A percentile compares a stretch with the other conserved stretches of the same genome.
Evolutionary conservation across 179 eudicot species (phyloP).

Genomic region (Silene noctiflora): DNA sequence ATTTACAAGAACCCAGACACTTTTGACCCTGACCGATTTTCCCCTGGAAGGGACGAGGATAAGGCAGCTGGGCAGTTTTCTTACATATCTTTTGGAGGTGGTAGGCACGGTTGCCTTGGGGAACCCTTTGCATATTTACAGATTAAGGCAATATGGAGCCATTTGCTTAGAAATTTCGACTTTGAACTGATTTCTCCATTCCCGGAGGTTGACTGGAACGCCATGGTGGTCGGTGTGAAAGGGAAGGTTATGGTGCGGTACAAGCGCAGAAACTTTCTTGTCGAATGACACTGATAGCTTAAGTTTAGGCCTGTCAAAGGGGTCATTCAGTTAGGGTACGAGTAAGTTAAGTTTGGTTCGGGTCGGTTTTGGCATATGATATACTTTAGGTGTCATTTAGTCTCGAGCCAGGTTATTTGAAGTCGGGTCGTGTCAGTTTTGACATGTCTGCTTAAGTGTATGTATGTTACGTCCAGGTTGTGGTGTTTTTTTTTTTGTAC

Average conservation of each 20-base stretch:
- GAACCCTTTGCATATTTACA: constrained; percentile 94
- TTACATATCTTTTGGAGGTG: constrained; percentile 81
- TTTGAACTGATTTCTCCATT: constrained; percentile 86
- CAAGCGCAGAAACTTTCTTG: constrained; percentile 65
- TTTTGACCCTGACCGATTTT: constrained; percentile 77
- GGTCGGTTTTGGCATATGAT: too few relatives aligned
- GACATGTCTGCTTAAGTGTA: not conserved
- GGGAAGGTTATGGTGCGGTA: constrained; percentile 89
- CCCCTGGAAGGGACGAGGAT: constrained; percentile 82
- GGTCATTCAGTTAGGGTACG: too few relatives aligned
- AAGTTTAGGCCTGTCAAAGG: too few relatives aligned
- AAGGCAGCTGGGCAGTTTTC: constrained; percentile 85
- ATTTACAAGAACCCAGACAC: constrained; percentile 64
- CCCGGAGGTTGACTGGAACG: constrained; percentile 94
- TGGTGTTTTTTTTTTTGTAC: not conserved
- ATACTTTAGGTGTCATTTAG: too few relatives aligned
- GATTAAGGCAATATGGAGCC: constrained; percentile 93
- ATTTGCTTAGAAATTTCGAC: constrained; percentile 78
- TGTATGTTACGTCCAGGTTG: not conserved
- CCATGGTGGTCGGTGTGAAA: constrained; percentile 96
- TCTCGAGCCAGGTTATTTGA: too few relatives aligned
- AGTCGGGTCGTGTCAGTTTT: not conserved
- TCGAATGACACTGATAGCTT: constrained; percentile 25
- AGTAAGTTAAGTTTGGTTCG: too few relatives aligned
- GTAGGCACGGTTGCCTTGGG: constrained; percentile 91